These are phyloP conservation scores for Carex kokanica DNA, from an alignment of 176 grass and related monocot species.

Conservation along the genomic window DNA sequence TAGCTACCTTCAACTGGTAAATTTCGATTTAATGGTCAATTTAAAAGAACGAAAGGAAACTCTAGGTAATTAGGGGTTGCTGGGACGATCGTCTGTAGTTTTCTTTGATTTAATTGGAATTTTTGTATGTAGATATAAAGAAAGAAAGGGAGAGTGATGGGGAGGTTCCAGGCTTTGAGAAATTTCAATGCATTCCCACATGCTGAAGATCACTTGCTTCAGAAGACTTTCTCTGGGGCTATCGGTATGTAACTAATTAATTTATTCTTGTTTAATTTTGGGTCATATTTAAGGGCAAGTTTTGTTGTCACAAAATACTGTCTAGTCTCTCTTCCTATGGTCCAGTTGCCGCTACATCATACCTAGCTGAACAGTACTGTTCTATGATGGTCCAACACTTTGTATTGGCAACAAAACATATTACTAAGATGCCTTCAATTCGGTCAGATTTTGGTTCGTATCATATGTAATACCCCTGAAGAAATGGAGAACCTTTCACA, in stretches of 20 bases:
- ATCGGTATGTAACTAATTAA: conserved; percentile 43
- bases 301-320: neutral
- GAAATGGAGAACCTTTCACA: neutral
- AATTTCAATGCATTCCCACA: conserved; percentile 95
- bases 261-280: neutral
- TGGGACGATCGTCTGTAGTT: neutral
- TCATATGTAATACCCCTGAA: neutral
- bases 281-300: neutral
- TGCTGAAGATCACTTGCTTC: conserved; percentile 80
- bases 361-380: neutral
- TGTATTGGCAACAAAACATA: neutral
- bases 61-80: neutral
- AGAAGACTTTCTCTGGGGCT: conserved; percentile 91
- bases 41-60: neutral
- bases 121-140: neutral
- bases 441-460: neutral
- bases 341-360: neutral
- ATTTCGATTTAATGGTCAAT: neutral
- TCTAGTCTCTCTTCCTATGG: neutral
- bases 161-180: conserved; percentile 68
- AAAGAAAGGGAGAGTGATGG: conserved; percentile 48
- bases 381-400: neutral
- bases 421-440: neutral
- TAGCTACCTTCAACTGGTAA: neutral
- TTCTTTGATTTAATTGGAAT: neutral